Percentiles rank a stretch among this genome's conserved stretches.
These are phyloP conservation scores for Cladosporium sp. DNA, from an alignment of 2,329 filamentous ascomycete genomes.

Conservation along the genomic window DNA sequence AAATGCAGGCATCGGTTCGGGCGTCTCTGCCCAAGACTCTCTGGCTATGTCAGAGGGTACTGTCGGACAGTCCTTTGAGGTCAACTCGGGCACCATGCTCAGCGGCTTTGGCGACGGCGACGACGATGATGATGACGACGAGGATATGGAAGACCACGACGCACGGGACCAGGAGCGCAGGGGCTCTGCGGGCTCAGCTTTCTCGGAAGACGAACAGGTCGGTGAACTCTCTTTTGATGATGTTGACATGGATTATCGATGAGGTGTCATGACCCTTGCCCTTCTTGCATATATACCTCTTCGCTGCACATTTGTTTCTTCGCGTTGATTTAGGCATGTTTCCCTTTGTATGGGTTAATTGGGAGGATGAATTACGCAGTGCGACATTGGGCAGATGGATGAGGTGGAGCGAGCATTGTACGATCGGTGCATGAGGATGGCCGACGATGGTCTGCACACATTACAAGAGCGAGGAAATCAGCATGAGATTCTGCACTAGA, in stretches of 20 bases:
- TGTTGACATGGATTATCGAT: conserved; percentile 62
- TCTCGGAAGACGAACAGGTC: conserved; percentile 63
- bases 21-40: conserved; percentile 34
- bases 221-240: conserved; percentile 65
- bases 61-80: conserved; percentile 38
- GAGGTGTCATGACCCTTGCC: conserved; percentile 34
- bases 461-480: conserved; percentile 18
- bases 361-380: neutral
- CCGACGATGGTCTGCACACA: neutral
- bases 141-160: conserved; percentile 49
- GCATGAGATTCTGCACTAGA: conserved; percentile 19
- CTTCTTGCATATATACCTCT: conserved; percentile 18
- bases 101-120: conserved; percentile 94
- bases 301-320: conserved; percentile 20
- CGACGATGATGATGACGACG: conserved; percentile 93
- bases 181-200: conserved; percentile 45
- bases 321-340: conserved; percentile 1
- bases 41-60: conserved; percentile 39
- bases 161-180: conserved; percentile 25
- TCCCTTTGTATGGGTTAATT: conserved; percentile 6
- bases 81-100: conserved; percentile 49
- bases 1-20: conserved; percentile 76
- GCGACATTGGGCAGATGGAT: neutral
- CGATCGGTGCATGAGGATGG: neutral
- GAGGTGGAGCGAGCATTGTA: conserved; percentile 2